Evolutionary conservation across 306 rosid genomes (phyloP), one percentile per base, ranked within the genome.

Genomic region (Pterocarpus santalinus): DNA sequence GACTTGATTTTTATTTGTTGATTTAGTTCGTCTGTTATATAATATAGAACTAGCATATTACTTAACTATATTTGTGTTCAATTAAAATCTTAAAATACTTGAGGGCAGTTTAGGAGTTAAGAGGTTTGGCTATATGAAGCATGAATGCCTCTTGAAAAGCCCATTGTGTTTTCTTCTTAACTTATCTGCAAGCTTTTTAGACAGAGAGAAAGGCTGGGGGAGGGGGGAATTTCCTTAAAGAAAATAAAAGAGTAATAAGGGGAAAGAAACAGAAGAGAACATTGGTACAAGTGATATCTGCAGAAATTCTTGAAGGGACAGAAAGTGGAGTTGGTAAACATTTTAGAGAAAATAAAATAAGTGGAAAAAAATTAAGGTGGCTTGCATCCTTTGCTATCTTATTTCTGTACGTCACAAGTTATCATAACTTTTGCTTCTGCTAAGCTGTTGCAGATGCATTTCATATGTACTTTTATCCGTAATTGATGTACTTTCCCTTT

Each of bases 131-230:
- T 14, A 53, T 55, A 52, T 55, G 55, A 63, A 53, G 60, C 57
- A 72, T 51, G 69, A 46, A 77, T 66, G 38, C 70, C 78, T 75
- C 58, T 34, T 75, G 68, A 75, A 75, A 84, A 80, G 34, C 66
- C 55, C 56, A 44, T 9, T 13, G 76, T 74, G 60, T 46, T 16
- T 68, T 16, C 70, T 34, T 74, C 32, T 73, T 34, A 65, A 66
- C 35, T 33, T 47, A 36, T 66, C 17, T 68, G 61, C 47, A 39
- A 46, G 47, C 69, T 41, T 43, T 66, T 61, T 28, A 4, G 9
- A 9, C 12, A 47, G 8, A 47, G 15, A 4, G 14, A 51, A 51
- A 11, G 53, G 4, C 4, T 12, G 38, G 11, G 32, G 9, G 55
- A 2, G 9, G 7, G 9, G 33, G 56, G 65, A 43, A 1, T 22